Percentiles rank a stretch among this genome's conserved stretches.
Evolutionary conservation across 768 basidiomycete species (phyloP).

Genomic region (Suillus variegatus): DNA sequence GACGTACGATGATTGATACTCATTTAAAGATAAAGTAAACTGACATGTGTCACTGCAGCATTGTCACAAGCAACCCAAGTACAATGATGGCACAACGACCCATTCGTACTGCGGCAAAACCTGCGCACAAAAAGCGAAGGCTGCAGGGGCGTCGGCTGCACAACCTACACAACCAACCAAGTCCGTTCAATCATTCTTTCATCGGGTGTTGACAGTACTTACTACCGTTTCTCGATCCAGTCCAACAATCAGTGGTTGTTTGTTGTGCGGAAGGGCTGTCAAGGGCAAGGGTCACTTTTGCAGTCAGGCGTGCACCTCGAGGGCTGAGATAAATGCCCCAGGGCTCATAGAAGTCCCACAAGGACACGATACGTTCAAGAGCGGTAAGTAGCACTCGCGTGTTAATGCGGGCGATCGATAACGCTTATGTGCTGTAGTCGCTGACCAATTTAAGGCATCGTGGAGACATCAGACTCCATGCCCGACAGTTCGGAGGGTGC

Average conservation of each 20-base stretch:
- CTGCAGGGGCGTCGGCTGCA: slow-evolving; percentile 20
- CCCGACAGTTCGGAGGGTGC: slow-evolving; percentile 59
- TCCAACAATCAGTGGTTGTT: slow-evolving; percentile 47
- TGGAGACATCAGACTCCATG: slow-evolving; percentile 65
- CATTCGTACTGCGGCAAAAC: slow-evolving; percentile 67
- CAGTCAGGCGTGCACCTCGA: slow-evolving; percentile 51
- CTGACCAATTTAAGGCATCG: slow-evolving; percentile 67
- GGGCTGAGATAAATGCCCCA: slow-evolving; percentile 56
- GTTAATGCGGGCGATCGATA: not conserved
- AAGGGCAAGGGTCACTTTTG: slow-evolving; percentile 68
- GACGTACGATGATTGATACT: slow-evolving; percentile 40
- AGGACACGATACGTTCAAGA: slow-evolving; percentile 64
- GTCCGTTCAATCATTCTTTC: slow-evolving; percentile 26
- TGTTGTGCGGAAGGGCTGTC: slow-evolving; percentile 58
- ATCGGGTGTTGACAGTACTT: slow-evolving; percentile 32
- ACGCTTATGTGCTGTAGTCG: slow-evolving; percentile 39
- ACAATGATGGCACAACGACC: slow-evolving; percentile 54
- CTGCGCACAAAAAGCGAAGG: slow-evolving; percentile 52
- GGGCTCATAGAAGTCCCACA: slow-evolving; percentile 59
- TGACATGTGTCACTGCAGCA: slow-evolving; percentile 38
- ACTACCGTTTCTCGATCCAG: slow-evolving; percentile 33
- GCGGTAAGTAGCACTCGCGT: slow-evolving; percentile 43
- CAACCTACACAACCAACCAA: slow-evolving; percentile 25
- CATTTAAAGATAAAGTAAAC: not conserved
- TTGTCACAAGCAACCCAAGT: slow-evolving; percentile 62